Percentiles rank a stretch among this genome's conserved stretches.
Conservation (phyloP, 1,139 yeast genomes). For the Hemisphaericaspora xylofermentans region DNA sequence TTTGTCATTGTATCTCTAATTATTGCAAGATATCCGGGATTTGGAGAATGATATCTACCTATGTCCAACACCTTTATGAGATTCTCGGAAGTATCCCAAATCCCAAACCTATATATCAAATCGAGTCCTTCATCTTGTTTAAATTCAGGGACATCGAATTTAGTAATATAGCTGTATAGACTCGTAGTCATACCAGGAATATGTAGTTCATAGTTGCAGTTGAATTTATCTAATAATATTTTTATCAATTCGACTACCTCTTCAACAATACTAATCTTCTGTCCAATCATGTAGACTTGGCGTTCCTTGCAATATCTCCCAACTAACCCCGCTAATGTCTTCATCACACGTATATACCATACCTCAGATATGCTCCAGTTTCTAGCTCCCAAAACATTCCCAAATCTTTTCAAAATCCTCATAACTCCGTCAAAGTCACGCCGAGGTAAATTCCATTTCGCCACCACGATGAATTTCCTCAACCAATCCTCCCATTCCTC, state of each 20-base stretch:
- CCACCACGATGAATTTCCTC: conserved; percentile 12
- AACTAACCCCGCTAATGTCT: neutral
- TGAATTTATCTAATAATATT: neutral
- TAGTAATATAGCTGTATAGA: conserved; percentile 4
- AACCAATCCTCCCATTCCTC: conserved; percentile 10
- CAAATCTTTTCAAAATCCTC: neutral
- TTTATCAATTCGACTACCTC: neutral
- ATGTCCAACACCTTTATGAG: conserved; percentile 9
- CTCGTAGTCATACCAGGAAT: conserved; percentile 1
- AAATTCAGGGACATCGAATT: neutral
- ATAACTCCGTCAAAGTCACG: conserved; percentile 1
- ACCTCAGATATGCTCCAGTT: neutral
- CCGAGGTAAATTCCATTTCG: conserved; percentile 16
- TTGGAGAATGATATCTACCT: neutral
- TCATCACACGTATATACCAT: neutral
- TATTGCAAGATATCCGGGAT: conserved; percentile 1
- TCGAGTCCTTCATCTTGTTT: conserved; percentile 1
- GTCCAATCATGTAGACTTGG: neutral
- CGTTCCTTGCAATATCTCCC: neutral
- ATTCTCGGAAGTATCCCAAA: conserved; percentile 4
- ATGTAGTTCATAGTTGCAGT: neutral
- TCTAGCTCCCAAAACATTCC: neutral
- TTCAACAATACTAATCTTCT: neutral
- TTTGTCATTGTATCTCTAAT: conserved; percentile 2
- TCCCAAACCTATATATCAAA: conserved; percentile 5